Conservation (phyloP, 148 eudicot genomes). For the Amaranthus cruentus region DNA sequence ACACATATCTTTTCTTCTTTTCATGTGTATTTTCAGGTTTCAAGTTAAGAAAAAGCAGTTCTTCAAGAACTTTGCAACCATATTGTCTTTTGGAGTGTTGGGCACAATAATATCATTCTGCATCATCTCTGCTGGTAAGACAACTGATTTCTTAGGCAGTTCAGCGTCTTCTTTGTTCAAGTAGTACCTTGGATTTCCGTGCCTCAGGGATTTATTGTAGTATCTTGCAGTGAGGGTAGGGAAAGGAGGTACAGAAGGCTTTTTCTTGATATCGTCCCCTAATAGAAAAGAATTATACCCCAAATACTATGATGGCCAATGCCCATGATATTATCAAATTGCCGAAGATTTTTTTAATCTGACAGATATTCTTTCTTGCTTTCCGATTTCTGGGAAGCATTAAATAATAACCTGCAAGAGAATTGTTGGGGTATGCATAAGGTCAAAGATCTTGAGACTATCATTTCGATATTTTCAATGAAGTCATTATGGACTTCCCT, state of each 20-base stretch:
- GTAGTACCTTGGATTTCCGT: neutral
- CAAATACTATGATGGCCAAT: neutral
- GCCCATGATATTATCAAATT: neutral
- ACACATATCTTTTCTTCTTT: neutral
- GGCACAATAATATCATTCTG: constrained; percentile 87
- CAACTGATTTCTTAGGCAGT: neutral
- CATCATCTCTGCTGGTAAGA: constrained; percentile 71
- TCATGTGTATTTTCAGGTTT: constrained; percentile 49
- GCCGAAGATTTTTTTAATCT: neutral
- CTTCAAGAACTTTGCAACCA: constrained; percentile 76
- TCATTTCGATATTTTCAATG: neutral
- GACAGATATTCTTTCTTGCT: neutral
- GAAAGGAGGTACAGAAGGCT: too few relatives aligned
- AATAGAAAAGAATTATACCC: neutral
- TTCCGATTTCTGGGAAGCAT: neutral
- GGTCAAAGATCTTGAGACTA: neutral
- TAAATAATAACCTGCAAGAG: neutral
- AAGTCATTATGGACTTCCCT: neutral
- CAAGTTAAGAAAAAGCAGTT: constrained; percentile 98
- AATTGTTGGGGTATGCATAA: neutral
- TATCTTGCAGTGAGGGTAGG: neutral
- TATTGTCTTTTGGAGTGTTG: constrained; percentile 72
- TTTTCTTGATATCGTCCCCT: neutral
- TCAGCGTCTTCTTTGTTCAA: neutral
- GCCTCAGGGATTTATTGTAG: neutral